Base-by-base conservation (phyloP, 305 asterid genomes). In the Fraxinus sp. region DNA sequence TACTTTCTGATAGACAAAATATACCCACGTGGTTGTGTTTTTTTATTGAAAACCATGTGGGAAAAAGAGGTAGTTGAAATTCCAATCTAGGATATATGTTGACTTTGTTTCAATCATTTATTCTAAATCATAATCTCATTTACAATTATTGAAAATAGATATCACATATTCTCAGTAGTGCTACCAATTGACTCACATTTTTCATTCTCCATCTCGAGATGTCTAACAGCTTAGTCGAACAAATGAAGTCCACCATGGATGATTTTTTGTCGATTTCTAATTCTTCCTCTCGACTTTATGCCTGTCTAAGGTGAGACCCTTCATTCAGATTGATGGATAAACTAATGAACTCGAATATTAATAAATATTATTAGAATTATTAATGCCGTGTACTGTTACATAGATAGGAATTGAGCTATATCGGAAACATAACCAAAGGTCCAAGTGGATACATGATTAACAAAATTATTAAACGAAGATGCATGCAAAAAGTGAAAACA, bases 1-100 rank as follows among this genome's bases (percentile, higher is more conserved):
- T 88, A 89, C 89, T 89, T 91, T 89, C 85, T 78, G 74, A 75
- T 70, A 78, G 73, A 78, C 87, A 77, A 57, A 77, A 26, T 28
- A 68, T 68, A 77, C 88, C 93, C 92, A 84, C 87, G 88, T 93
- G 96, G 99, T 93, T 91, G 78, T 89, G 92, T 90, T 93, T 91
- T 91, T 92, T 91, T 87, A 85, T 88, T 89, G 89, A 84, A 89
- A 89, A 89, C 94, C 96, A 92, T 81, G 78, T 91, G 97, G 97
- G 26, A 59, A 55, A 59, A 57, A 57, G 66, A 18, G 66, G 66
- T 1, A 0, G 66, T 57, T 57, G 66, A 57, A 57, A 18, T 57
- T 57, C 66, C 66, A 18, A 6, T 57, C 26, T 57, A 57, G 66
- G 66, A 18, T 57, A n/a, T 57, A 57, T 57, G 10, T 57, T 6